Conservation (phyloP, 2,329 filamentous ascomycete species). For the Ophiostoma fasciatum region DNA sequence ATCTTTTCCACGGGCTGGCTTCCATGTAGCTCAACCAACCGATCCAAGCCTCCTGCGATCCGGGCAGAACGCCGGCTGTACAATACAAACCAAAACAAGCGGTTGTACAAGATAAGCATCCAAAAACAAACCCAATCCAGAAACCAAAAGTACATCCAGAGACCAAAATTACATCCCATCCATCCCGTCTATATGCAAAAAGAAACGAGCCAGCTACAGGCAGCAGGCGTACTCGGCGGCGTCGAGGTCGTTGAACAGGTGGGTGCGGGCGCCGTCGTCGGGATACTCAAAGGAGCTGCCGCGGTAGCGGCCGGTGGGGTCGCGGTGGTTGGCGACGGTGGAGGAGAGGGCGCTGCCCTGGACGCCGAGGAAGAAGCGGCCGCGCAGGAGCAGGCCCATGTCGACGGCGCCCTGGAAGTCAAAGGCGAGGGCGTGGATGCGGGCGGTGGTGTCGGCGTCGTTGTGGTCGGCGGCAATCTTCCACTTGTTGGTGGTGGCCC, state of each 20-base stretch:
- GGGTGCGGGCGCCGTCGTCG: constrained; percentile 19
- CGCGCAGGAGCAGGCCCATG: constrained; percentile 19
- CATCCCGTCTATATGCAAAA: background rate
- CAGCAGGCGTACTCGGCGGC: constrained; percentile 19
- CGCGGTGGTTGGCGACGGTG: constrained; percentile 19
- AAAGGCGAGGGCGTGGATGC: constrained; percentile 17
- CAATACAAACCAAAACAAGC: too few species aligned
- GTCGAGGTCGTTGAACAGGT: constrained; percentile 20
- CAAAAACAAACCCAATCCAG: constrained; percentile 16
- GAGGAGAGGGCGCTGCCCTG: constrained; percentile 20
- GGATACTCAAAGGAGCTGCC: constrained; percentile 17
- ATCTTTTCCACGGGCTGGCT: too few species aligned
- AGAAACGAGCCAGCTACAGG: constrained; percentile 11
- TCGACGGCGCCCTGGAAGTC: constrained; percentile 22
- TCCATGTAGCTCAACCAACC: too few species aligned
- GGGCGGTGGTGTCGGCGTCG: constrained; percentile 11
- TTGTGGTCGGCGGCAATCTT: constrained; percentile 10
- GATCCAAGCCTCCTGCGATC: too few species aligned
- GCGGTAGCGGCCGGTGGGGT: constrained; percentile 20
- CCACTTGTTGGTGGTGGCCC: constrained; percentile 22
- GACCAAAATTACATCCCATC: background rate
- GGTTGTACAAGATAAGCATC: too few species aligned
- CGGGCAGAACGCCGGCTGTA: too few species aligned
- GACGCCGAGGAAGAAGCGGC: constrained; percentile 20
- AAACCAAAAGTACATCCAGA: background rate